A percentile compares a stretch with the other conserved stretches of the same genome.
These are phyloP conservation scores for Zasmidium cellare DNA, from an alignment of 2,329 filamentous ascomycete genomes.

Conservation along the genomic window DNA sequence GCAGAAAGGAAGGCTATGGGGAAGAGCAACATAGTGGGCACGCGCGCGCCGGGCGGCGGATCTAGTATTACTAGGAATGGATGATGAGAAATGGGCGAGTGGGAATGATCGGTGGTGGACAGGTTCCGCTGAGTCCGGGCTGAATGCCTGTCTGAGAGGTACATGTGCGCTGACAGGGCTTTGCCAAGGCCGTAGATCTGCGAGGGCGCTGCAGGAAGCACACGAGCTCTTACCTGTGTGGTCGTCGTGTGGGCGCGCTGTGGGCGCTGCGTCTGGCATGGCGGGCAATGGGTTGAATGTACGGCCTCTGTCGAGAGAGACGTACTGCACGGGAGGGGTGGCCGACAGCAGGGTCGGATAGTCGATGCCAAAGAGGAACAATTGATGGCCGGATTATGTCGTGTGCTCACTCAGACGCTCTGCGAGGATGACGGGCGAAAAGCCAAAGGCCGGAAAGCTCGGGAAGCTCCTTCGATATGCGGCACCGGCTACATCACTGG, in stretches of 20 bases:
- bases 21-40: conserved; percentile 9
- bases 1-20: conserved; percentile 10
- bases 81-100: conserved; percentile 1
- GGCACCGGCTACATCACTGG: not conserved
- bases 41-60: conserved; percentile 9
- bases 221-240: conserved; percentile 9
- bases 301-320: not conserved
- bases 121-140: conserved; percentile 8
- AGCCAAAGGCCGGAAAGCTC: not conserved
- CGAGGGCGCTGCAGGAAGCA: conserved; percentile 6
- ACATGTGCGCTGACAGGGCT: conserved; percentile 7
- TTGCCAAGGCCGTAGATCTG: conserved; percentile 8
- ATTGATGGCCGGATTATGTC: not conserved
- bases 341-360: not conserved
- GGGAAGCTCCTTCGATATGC: not conserved
- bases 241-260: not conserved
- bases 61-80: not conserved
- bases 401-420: not conserved
- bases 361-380: not conserved
- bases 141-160: not conserved
- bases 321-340: not conserved
- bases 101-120: not conserved
- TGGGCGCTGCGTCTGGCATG: not conserved
- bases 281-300: not conserved
- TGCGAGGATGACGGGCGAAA: not conserved